Evolutionary conservation across 1,284 basidiomycete species (phyloP).

Genomic region (Meira miltonrushii): DNA sequence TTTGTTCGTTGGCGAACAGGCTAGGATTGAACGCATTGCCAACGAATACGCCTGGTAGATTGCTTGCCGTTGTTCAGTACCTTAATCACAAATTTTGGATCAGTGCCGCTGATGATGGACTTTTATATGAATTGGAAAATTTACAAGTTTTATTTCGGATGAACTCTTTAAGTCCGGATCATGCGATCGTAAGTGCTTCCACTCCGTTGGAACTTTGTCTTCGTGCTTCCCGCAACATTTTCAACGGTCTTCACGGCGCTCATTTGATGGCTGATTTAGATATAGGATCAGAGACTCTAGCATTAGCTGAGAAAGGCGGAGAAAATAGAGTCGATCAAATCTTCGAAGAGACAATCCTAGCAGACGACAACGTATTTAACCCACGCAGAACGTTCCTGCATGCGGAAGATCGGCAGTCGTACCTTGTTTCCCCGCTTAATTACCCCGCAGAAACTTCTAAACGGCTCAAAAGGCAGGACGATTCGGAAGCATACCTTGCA

Average conservation of each 20-base stretch:
- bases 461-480: no score
- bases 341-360: background rate
- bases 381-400: background rate
- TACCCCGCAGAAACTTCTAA: background rate
- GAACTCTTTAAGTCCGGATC: background rate
- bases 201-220: conserved; percentile 10
- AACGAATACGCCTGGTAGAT: conserved; percentile 28
- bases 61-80: conserved; percentile 20
- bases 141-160: conserved; percentile 1
- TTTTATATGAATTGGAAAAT: conserved; percentile 19
- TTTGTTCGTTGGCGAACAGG: conserved; percentile 28
- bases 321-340: background rate
- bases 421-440: background rate
- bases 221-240: conserved; percentile 24
- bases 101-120: conserved; percentile 17
- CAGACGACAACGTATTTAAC: background rate
- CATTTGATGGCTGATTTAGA: conserved; percentile 7
- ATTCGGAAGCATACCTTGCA: no score
- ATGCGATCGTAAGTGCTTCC: background rate
- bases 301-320: background rate
- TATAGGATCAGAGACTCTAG: no score
- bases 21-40: conserved; percentile 26
- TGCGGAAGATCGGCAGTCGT: background rate
- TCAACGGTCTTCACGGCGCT: conserved; percentile 19
- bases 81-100: conserved; percentile 20